Percentiles rank a stretch among this genome's conserved stretches.
Conservation (phyloP, 306 rosid genomes). For the Purshia tridentata region DNA sequence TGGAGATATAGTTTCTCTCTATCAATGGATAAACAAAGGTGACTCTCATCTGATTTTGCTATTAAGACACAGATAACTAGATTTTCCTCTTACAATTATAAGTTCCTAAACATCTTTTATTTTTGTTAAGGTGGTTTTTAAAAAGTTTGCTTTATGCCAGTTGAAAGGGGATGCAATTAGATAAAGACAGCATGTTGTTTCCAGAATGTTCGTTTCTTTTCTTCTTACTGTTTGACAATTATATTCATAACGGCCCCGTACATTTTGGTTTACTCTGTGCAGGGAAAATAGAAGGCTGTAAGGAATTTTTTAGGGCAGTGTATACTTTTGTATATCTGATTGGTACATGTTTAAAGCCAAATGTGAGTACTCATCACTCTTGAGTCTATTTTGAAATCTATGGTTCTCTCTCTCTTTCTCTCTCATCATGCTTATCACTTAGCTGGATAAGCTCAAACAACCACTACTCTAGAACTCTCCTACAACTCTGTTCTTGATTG, state of each 20-base stretch:
- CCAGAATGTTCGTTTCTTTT: neutral
- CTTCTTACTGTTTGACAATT: neutral
- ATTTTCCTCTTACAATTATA: neutral
- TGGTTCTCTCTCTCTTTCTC: neutral
- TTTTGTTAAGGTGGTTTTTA: neutral
- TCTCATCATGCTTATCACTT: no score
- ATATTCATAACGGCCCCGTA: constrained; percentile 6
- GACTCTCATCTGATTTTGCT: neutral
- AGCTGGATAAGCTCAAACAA: no score
- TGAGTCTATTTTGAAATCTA: neutral
- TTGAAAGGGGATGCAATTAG: neutral
- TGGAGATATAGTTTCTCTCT: constrained; percentile 79
- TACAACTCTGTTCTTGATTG: no score
- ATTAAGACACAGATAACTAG: neutral
- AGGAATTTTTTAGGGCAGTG: constrained; percentile 53
- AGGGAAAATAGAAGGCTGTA: constrained; percentile 73
- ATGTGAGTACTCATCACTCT: constrained; percentile 54
- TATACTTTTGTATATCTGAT: constrained; percentile 71
- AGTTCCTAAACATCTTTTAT: neutral
- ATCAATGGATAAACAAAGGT: constrained; percentile 59
- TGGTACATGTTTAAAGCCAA: constrained; percentile 87
- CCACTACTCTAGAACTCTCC: no score
- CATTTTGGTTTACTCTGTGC: constrained; percentile 34
- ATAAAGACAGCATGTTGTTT: neutral
- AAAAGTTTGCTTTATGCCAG: neutral